Evolutionary conservation across 441 rosid species (phyloP).

Genomic region (Mallotus japonicus): DNA sequence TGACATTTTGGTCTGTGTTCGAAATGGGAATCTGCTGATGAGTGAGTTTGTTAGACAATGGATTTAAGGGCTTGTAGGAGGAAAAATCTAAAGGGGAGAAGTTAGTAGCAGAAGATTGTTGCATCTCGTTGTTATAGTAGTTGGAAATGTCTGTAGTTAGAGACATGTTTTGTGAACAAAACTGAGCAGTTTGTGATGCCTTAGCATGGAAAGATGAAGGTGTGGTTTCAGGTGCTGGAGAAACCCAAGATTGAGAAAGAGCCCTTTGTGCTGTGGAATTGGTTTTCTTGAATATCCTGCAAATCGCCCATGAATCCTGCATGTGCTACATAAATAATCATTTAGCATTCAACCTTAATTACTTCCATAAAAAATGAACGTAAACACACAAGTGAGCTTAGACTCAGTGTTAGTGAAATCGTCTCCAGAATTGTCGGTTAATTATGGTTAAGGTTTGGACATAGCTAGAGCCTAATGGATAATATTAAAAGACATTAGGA

Average conservation of each 20-base stretch:
- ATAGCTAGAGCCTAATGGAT: too few relatives aligned
- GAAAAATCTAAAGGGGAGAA: conserved; percentile 42
- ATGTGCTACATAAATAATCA: background rate
- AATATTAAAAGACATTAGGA: too few relatives aligned
- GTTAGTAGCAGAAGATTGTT: conserved; percentile 17
- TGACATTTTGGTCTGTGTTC: conserved; percentile 35
- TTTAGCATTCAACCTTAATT: background rate
- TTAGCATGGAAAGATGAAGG: conserved; percentile 27
- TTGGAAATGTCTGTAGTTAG: conserved; percentile 28
- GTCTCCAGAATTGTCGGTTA: too few relatives aligned
- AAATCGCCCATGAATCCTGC: conserved; percentile 95
- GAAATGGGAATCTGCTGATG: conserved; percentile 28
- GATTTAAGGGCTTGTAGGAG: conserved; percentile 34
- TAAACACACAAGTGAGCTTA: too few relatives aligned
- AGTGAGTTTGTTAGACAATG: conserved; percentile 14
- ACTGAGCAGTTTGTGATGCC: conserved; percentile 28
- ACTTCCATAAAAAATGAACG: too few relatives aligned
- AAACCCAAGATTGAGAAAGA: conserved; percentile 66
- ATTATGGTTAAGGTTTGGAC: too few relatives aligned
- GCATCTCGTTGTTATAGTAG: background rate
- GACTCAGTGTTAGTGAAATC: too few relatives aligned
- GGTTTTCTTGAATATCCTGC: conserved; percentile 86
- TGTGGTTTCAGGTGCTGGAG: conserved; percentile 44
- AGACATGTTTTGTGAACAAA: conserved; percentile 32
- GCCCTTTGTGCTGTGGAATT: conserved; percentile 67